phyloP scores from a whole-genome alignment of 306 rosid species.

The Herpetospermum pedunculosum region DNA sequence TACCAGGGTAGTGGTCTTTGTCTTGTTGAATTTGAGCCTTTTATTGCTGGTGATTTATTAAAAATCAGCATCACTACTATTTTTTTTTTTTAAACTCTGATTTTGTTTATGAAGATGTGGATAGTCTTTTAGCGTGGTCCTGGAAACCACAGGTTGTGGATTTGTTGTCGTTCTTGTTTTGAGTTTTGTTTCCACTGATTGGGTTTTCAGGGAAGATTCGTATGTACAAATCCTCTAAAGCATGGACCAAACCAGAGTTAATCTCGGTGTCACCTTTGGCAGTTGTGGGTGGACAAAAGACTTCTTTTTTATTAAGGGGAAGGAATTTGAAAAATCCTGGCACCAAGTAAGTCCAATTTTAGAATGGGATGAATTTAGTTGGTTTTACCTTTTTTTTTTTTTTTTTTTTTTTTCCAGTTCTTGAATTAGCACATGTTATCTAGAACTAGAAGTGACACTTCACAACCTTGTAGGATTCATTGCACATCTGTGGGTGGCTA shows the following conservation, averaged over 20 bases:
- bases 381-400: not conserved
- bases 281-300: constrained; percentile 64
- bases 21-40: not conserved
- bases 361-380: constrained; percentile 3
- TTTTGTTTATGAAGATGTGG: not conserved
- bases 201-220: constrained; percentile 55
- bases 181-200: constrained; percentile 2
- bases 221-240: constrained; percentile 52
- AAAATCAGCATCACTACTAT: not conserved
- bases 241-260: constrained; percentile 76
- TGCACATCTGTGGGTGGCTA: constrained; percentile 59
- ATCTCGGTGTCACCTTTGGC: constrained; percentile 76
- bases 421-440: too few species aligned
- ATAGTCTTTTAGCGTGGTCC: not conserved
- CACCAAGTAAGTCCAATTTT: constrained; percentile 44
- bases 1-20: constrained; percentile 5
- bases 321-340: constrained; percentile 66
- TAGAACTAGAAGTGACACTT: constrained; percentile 10
- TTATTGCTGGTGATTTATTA: not conserved
- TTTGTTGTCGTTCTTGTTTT: not conserved
- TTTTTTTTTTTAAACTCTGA: not conserved
- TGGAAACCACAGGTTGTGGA: not conserved
- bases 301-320: constrained; percentile 58
- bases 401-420: too few species aligned
- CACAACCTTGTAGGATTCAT: constrained; percentile 53